These are phyloP conservation scores for Actinidia chinensis DNA, from an alignment of 179 eudicot species.

Conservation along the genomic window DNA sequence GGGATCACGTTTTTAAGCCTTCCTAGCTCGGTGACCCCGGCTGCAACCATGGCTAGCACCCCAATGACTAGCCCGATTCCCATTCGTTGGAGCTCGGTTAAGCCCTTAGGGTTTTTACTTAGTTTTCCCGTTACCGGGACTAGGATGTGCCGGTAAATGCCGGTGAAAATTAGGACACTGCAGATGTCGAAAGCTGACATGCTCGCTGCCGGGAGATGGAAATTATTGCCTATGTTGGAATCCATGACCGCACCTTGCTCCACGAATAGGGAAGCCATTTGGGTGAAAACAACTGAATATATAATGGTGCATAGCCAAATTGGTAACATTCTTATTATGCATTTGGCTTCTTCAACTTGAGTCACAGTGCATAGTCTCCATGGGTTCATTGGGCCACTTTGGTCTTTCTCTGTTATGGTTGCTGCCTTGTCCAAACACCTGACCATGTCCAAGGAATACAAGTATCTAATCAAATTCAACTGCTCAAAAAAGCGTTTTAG, in stretches of 20 bases:
- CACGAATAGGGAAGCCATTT: constrained; percentile 64
- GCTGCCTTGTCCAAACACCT: constrained; percentile 64
- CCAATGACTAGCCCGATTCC: constrained; percentile 53
- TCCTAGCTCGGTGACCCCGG: constrained; percentile 42
- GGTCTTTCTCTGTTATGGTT: constrained; percentile 30
- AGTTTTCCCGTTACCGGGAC: constrained; percentile 40
- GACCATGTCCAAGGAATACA: constrained; percentile 7
- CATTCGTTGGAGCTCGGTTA: constrained; percentile 59
- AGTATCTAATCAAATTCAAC: not conserved
- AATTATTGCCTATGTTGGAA: constrained; percentile 26
- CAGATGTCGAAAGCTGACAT: constrained; percentile 56
- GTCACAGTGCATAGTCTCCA: constrained; percentile 61
- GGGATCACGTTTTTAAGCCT: constrained; percentile 34
- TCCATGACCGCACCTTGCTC: constrained; percentile 63
- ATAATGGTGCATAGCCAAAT: constrained; percentile 67
- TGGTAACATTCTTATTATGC: constrained; percentile 51
- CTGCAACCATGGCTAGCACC: constrained; percentile 54
- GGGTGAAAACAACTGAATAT: constrained; percentile 60
- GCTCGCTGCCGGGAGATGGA: constrained; percentile 59
- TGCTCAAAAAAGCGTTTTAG: not conserved
- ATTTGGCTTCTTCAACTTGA: constrained; percentile 67
- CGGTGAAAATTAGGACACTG: constrained; percentile 51
- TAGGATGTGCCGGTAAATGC: constrained; percentile 43
- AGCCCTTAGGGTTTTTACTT: constrained; percentile 47
- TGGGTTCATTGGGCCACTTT: constrained; percentile 26